Conservation (phyloP, 208 protist genomes). For the Wallacemonas sp. region DNA sequence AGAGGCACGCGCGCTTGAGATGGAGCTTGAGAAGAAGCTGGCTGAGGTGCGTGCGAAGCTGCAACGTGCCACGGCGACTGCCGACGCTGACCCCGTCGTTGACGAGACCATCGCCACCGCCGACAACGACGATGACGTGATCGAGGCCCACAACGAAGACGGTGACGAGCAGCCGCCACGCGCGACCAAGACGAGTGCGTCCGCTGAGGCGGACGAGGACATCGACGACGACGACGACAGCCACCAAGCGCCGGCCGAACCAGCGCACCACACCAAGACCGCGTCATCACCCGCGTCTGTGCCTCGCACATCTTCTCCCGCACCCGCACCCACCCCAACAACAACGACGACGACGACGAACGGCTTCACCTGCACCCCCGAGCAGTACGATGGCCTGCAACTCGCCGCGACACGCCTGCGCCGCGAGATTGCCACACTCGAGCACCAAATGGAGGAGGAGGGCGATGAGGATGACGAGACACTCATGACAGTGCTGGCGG, state of each 20-base stretch:
- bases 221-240: not conserved
- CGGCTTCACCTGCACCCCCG: constrained; percentile 79
- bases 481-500: constrained; percentile 92
- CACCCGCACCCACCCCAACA: not conserved
- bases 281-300: too few species aligned
- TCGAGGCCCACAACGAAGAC: not conserved
- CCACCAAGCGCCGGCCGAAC: not conserved
- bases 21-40: constrained; percentile 62
- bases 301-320: constrained; percentile 11
- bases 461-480: constrained; percentile 90
- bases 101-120: not conserved
- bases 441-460: constrained; percentile 81
- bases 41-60: constrained; percentile 52
- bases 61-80: not conserved
- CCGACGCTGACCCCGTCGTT: not conserved
- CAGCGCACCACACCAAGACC: not conserved
- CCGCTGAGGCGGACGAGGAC: not conserved
- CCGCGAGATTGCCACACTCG: constrained; percentile 75
- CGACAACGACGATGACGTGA: not conserved
- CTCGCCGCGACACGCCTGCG: constrained; percentile 79
- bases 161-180: not conserved
- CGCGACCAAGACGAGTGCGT: not conserved
- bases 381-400: constrained; percentile 90
- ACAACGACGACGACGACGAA: constrained; percentile 1
- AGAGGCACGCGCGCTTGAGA: constrained; percentile 57